Base-by-base conservation (phyloP, 108 stramenopile species). In the Nitzschia sp. region DNA sequence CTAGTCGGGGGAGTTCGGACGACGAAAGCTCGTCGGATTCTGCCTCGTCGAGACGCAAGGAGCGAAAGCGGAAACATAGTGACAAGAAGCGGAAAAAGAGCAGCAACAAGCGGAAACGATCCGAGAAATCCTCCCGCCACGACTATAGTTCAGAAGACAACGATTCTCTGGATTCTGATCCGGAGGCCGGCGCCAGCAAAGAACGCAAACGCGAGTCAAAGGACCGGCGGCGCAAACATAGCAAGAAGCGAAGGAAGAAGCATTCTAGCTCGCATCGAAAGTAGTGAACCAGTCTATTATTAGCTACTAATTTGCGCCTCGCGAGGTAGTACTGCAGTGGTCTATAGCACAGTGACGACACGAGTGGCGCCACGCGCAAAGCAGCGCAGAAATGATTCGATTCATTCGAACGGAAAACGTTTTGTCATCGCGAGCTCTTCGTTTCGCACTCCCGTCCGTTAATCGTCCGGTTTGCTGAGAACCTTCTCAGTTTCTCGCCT, bases 191-290 rank as follows among this genome's bases (percentile, higher is more conserved):
- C 21, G 38, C 64, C 24, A 29, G 45, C 36, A 48, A 68, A 21
- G 59, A 66, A 32, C 48, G 66, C 18, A 42, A 48, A 46, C 56
- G 49, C 8, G 55, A 59, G 48, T 21, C 15, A 26, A 62, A 54
- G 28, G 60, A 59, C 3, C 35, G 57, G 15, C 38, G 45, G 6
- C 30, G 15, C 21, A 45, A 35, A 17, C 28, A 54, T 21, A 42
- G 56, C 34, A 63, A 54, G 33, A 62, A 49, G 23, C 33, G 61
- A 27, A 61, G 35, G 70, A 71, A 62, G 29, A 62, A 71, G 34
- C 29, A 26, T 42, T 51, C 49, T 42, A 42, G 38, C 38, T 42
- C 38, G 38, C 38, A 42, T 9, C 6, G 38, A 6, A 42, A 42
- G 13, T 42, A 42, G 9, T 42, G 38, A 42, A n/a, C n/a, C n/a